A percentile compares a stretch with the other conserved stretches of the same genome.
Conservation (phyloP, 805 yeast genomes). For the Blastobotrys robertii region DNA sequence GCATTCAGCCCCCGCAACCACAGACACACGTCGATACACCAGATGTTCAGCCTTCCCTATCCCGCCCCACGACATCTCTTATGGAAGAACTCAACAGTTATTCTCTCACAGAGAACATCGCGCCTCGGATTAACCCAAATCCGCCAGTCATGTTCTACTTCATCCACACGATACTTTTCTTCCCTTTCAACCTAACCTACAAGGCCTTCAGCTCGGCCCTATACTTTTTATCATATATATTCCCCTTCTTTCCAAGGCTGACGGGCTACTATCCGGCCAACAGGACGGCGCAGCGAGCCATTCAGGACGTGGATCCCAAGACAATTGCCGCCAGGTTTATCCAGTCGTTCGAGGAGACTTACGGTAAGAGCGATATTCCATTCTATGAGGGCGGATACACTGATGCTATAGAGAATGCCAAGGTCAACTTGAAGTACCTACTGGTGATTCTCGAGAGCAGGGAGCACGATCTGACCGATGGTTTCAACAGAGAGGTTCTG, state of each 20-base stretch:
- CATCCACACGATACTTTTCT: conserved; percentile 24
- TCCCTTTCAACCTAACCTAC: conserved; percentile 28
- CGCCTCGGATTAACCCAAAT: conserved; percentile 22
- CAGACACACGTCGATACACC: conserved; percentile 3
- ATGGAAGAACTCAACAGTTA: conserved; percentile 22
- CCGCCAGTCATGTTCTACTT: conserved; percentile 24
- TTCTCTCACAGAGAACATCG: conserved; percentile 18
- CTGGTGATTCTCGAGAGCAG: conserved; percentile 65
- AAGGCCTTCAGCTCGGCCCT: conserved; percentile 23
- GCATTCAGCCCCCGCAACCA: neutral
- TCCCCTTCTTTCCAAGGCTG: conserved; percentile 31
- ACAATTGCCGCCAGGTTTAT: conserved; percentile 44
- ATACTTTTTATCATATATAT: conserved; percentile 22
- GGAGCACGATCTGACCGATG: conserved; percentile 51
- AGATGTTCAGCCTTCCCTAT: conserved; percentile 4
- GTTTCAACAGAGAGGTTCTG: conserved; percentile 46
- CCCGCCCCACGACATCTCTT: conserved; percentile 16
- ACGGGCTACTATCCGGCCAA: conserved; percentile 31
- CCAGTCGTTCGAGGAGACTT: conserved; percentile 41
- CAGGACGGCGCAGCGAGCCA: conserved; percentile 29
- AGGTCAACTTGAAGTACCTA: conserved; percentile 60
- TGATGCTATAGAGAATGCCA: conserved; percentile 63
- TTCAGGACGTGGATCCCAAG: conserved; percentile 39
- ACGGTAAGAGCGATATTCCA: conserved; percentile 16
- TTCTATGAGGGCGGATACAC: conserved; percentile 73